Conservation (phyloP, 164 flowering plant species). For the Magnolia changhungtana region DNA sequence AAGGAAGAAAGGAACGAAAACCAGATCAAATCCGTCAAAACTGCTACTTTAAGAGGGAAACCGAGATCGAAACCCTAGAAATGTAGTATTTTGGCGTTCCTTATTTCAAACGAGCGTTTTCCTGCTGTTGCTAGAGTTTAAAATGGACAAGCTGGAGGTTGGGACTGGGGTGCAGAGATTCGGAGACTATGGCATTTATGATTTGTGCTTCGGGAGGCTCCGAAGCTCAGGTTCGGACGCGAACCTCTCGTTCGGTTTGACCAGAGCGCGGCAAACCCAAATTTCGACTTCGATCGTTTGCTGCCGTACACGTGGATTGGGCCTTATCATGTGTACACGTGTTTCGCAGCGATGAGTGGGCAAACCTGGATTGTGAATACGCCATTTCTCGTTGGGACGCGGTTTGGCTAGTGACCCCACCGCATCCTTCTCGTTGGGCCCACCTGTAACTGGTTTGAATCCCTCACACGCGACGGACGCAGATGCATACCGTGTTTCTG, state of each 20-base stretch:
- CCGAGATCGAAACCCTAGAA: neutral
- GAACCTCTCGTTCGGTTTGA: neutral
- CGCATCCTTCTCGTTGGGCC: too few species aligned
- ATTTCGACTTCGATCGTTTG: constrained; percentile 10
- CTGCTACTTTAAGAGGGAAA: neutral
- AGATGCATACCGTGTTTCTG: too few species aligned
- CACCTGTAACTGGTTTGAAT: too few species aligned
- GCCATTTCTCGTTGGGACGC: too few species aligned
- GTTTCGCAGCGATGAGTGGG: too few species aligned
- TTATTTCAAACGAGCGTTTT: neutral
- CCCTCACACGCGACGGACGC: too few species aligned
- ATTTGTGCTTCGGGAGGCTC: constrained; percentile 9
- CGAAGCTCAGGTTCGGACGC: constrained; percentile 27
- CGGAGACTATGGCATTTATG: neutral
- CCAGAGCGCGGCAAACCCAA: constrained; percentile 43
- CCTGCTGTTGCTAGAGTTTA: neutral
- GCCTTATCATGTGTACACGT: too few species aligned
- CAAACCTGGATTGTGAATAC: too few species aligned
- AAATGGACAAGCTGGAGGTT: neutral
- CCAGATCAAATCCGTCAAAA: too few species aligned
- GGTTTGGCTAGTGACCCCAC: too few species aligned
- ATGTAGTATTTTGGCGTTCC: neutral
- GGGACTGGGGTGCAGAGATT: constrained; percentile 5
- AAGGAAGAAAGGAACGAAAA: neutral
- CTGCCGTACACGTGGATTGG: constrained; percentile 10